These are phyloP conservation scores for Ettlia oleoabundans DNA, from an alignment of 139 green algal species.

Conservation along the genomic window DNA sequence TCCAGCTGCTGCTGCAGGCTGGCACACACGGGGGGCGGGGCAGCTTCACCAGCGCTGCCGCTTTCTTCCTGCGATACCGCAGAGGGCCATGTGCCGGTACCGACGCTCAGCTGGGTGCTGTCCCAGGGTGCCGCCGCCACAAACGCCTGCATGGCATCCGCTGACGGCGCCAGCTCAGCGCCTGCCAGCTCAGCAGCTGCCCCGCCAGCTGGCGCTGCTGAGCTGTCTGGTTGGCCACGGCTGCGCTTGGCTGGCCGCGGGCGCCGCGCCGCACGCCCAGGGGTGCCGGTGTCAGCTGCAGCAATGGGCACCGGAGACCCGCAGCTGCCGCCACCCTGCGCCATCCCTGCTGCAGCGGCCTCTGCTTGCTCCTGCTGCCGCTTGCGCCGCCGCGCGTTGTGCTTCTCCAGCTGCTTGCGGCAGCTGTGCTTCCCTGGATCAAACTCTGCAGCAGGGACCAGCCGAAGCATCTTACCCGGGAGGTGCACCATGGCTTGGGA, in stretches of 20 bases:
- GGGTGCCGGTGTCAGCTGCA: too few relatives aligned
- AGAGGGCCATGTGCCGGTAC: not conserved
- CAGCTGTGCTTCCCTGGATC: slow-evolving; percentile 44
- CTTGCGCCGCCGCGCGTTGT: slow-evolving; percentile 47
- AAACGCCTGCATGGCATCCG: not conserved
- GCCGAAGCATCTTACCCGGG: too few relatives aligned
- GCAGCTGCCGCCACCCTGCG: too few relatives aligned
- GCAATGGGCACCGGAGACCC: too few relatives aligned
- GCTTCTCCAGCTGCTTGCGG: slow-evolving; percentile 48
- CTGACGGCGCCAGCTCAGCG: not conserved
- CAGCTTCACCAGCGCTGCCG: not conserved
- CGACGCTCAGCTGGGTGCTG: not conserved
- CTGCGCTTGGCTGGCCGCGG: slow-evolving; percentile 26
- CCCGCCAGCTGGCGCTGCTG: not conserved
- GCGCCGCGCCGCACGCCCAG: too few relatives aligned
- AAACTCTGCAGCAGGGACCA: slow-evolving; percentile 34
- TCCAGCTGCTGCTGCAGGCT: not conserved
- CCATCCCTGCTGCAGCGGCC: not conserved
- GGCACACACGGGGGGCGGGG: not conserved
- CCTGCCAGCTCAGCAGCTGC: not conserved
- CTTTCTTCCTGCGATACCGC: not conserved
- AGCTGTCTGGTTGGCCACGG: not conserved
- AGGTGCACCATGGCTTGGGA: too few relatives aligned
- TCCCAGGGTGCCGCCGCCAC: not conserved
- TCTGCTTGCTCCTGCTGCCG: slow-evolving; percentile 16